Evolutionary conservation across 768 basidiomycete species (phyloP).

Genomic region (Pleurotus giganteus): DNA sequence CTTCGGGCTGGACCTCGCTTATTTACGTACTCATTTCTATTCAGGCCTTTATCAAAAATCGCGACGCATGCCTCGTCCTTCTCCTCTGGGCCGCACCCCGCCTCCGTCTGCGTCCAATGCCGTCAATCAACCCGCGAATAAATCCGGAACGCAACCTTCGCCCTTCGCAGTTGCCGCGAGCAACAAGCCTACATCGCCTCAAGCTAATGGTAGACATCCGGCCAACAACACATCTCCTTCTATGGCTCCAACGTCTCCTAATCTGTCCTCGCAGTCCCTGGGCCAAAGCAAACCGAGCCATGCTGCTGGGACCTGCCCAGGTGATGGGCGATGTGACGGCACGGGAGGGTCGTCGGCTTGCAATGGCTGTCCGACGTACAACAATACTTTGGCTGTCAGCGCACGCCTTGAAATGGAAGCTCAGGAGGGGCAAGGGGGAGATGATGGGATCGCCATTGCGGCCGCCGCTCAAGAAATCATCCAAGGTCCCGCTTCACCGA

Average conservation of each 20-base stretch:
- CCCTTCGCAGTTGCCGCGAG: constrained; percentile 18
- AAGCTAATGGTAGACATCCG: constrained; percentile 9
- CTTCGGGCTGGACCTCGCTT: constrained; percentile 9
- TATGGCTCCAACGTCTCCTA: neutral
- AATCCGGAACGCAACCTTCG: constrained; percentile 16
- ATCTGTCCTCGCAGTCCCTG: constrained; percentile 1
- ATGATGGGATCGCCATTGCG: neutral
- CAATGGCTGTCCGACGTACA: constrained; percentile 94
- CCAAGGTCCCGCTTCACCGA: neutral
- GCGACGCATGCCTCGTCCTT: constrained; percentile 71
- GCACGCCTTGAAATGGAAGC: constrained; percentile 37
- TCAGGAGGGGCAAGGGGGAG: constrained; percentile 1
- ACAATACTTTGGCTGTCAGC: constrained; percentile 67
- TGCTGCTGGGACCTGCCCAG: constrained; percentile 83
- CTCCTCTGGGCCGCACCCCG: constrained; percentile 48
- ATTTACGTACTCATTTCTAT: constrained; percentile 10
- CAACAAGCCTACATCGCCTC: neutral
- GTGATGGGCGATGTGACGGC: constrained; percentile 97
- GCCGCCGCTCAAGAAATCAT: neutral
- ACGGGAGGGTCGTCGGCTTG: constrained; percentile 93
- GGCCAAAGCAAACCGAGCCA: constrained; percentile 15
- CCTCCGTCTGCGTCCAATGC: constrained; percentile 27
- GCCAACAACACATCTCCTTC: constrained; percentile 4
- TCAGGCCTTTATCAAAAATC: constrained; percentile 86
- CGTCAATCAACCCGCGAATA: constrained; percentile 19